Evolutionary conservation across 768 basidiomycete species (phyloP), one percentile per base, ranked within the genome.

Genomic region (Tylopilus cervinicoccineus): DNA sequence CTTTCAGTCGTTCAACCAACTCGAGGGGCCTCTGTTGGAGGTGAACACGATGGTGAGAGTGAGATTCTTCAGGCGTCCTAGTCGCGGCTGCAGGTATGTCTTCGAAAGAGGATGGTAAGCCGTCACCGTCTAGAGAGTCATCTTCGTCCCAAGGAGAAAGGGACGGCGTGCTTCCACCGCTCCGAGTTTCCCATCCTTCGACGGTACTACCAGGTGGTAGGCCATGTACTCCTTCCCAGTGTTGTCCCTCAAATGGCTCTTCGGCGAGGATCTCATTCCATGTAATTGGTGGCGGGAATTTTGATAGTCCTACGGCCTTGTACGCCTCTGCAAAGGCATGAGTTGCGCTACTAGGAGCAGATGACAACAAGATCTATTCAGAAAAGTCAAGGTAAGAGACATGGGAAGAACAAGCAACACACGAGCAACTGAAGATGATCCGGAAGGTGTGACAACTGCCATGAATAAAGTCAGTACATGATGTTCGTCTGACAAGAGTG

Each of bases 161-260:
- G 1, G 84, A 86, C 0, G 83, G 80, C 1, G 81, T 79, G 60
- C 78, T 86, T 55, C 78, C 80, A 51, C 70, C 75, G 32, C 76
- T 78, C 44, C 70, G 70, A 36, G 66, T 68, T 38, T 75, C 73
- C 62, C 73, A 72, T 28, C 72, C 66, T 40, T 73, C 69, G 7
- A 72, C 62, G 1, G 72, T 73, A 47, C 67, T 70, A 24, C 80
- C 77, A n/a, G 72, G 63, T 23, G 77, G 76, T 22, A 74, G 62
- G 8, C 74, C 83, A 52, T 79, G 79, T n/a, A 78, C 78, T 1
- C 86, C 86, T 59, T 87, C 78, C 88, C 88, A 91, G 58, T 91
- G 89, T 52, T 91, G 81, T 14, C 86, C 90, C 64, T 91, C 86
- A 52, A 88, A 86, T 4, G 88, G 87, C 48, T 91, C 89, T 57